Evolutionary conservation across 495 filamentous ascomycete species (phyloP).

Genomic region (Terfezia boudieri): DNA sequence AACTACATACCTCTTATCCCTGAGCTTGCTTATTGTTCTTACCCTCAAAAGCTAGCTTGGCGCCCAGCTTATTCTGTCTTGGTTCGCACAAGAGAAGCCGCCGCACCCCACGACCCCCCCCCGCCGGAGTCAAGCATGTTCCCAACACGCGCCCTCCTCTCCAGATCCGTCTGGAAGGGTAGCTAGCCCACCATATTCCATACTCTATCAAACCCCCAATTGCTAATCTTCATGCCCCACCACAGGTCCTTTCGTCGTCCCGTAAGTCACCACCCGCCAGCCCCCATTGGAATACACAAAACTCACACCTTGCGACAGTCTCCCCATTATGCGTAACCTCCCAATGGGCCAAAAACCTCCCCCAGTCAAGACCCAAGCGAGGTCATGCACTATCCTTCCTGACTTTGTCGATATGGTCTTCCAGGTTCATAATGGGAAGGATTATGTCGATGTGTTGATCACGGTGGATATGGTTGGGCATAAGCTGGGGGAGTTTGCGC

Average conservation of each 20-base stretch:
- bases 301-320: conserved; percentile 6
- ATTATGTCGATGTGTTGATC: conserved; percentile 65
- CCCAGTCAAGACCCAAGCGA: conserved; percentile 73
- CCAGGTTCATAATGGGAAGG: conserved; percentile 88
- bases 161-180: conserved; percentile 39
- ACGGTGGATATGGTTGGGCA: conserved; percentile 98
- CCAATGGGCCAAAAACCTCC: conserved; percentile 37
- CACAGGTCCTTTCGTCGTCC: conserved; percentile 47
- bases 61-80: no score
- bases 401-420: conserved; percentile 89
- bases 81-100: no score
- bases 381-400: conserved; percentile 79
- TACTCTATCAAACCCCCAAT: no score
- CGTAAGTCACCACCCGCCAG: conserved; percentile 10
- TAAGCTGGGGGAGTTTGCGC: conserved; percentile 85
- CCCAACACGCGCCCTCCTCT: conserved; percentile 29
- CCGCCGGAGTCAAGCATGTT: conserved; percentile 21
- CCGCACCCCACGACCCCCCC: no score
- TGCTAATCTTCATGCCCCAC: no score
- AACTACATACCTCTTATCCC: no score
- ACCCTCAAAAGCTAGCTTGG: no score
- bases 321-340: conserved; percentile 36
- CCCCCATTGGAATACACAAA: conserved; percentile 1
- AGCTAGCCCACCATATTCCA: background rate
- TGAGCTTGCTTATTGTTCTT: no score